Base-by-base conservation (phyloP, 2,329 filamentous ascomycete species). In the Apiospora aurea region DNA sequence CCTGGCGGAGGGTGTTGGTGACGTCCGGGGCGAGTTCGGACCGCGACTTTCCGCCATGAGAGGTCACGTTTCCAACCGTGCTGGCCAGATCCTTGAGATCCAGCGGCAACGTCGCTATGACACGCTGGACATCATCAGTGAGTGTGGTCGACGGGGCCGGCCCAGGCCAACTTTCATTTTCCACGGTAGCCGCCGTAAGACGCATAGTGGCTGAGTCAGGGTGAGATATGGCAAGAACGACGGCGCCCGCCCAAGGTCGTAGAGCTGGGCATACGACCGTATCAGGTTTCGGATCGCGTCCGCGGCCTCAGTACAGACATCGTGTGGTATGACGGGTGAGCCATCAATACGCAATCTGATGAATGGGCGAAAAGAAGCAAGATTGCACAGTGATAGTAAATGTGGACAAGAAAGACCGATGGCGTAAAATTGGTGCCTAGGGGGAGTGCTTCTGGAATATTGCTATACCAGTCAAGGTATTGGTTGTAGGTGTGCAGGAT, bases 361-460 rank as follows among this genome's bases (percentile, higher is more conserved):
- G 47, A 94, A 85, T 0, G 93, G 93, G 7, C 93, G 87, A 78
- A 94, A 94, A 95, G 86, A n/a, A 94, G 87, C 0, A 93, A 80
- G 24, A 92, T 91, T 41, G 89, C 88, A 73, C 90, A 91, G 76
- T 93, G 88, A 77, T 93, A 92, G 74, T 93, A 90, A 90, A 93
- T 91, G 79, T 94, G 92, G 46, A 92, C 87, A 73, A 93, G 91
- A 24, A 95, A 82, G 53, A 94, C 91, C 67, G 93, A 90, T 16
- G 93, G 92, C 5, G 92, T 92, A 70, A 92, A 93, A 75, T 91
- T 93, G 73, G 92, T 87, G 1, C 90, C 90, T 3, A 94, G 80
- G 34, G 88, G 85, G 67, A 94, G 83, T 1, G 89, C 87, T 72
- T 89, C 86, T 0, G 92, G 92, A 72, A 95, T 88, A 29, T 83